Evolutionary conservation across 78 protist species (phyloP).

Genomic region (Pigoraptor vietnamica): DNA sequence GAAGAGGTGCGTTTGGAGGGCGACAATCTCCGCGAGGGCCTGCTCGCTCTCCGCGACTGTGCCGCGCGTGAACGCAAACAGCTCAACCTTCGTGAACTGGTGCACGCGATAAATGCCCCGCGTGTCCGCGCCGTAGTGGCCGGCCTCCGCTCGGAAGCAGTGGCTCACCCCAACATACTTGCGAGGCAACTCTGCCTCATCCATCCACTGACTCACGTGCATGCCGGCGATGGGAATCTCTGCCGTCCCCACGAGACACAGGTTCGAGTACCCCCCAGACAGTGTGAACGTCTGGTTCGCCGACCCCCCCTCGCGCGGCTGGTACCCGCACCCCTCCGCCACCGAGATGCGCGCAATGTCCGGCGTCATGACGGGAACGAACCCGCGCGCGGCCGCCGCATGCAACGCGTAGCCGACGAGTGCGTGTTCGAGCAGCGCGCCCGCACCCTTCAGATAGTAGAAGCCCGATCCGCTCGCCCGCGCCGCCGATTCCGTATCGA

Average conservation of each 20-base stretch:
- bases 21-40: conserved; percentile 8
- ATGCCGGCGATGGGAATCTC: conserved; percentile 79
- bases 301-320: conserved; percentile 39
- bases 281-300: neutral
- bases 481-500: neutral
- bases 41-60: neutral
- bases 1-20: conserved; percentile 2
- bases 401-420: neutral
- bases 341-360: conserved; percentile 44
- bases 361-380: conserved; percentile 47
- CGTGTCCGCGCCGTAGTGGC: conserved; percentile 12
- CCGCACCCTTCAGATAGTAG: neutral
- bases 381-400: conserved; percentile 3
- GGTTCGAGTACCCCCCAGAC: conserved; percentile 16
- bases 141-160: conserved; percentile 77
- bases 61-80: neutral
- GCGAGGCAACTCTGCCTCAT: conserved; percentile 35
- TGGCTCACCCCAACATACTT: conserved; percentile 62
- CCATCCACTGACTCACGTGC: conserved; percentile 14
- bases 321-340: conserved; percentile 54
- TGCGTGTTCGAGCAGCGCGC: conserved; percentile 6
- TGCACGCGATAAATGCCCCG: conserved; percentile 83
- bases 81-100: conserved; percentile 84
- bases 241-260: conserved; percentile 77
- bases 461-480: neutral